Evolutionary conservation across 176 grass and related monocot species (phyloP).

Genomic region (Pontederia paniculata): DNA sequence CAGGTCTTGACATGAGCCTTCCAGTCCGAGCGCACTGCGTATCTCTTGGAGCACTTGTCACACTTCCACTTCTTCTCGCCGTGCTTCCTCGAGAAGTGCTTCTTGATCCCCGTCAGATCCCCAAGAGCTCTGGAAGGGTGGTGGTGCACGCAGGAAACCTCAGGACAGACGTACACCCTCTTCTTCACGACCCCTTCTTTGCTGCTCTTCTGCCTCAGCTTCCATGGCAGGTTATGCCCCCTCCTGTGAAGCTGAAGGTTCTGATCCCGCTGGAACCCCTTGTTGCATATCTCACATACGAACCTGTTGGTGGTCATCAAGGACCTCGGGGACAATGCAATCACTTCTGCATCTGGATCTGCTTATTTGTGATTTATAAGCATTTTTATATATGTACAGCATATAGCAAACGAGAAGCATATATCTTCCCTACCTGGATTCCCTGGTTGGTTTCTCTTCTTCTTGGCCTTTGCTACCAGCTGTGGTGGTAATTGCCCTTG

Average conservation of each 20-base stretch:
- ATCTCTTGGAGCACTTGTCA: slow-evolving; percentile 75
- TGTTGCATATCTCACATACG: slow-evolving; percentile 95
- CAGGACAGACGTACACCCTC: slow-evolving; percentile 88
- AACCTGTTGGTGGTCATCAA: slow-evolving; percentile 89
- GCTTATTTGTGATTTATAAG: not conserved
- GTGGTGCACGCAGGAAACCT: slow-evolving; percentile 74
- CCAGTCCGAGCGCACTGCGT: slow-evolving; percentile 96
- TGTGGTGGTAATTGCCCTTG: not conserved
- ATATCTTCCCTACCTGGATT: slow-evolving; percentile 54
- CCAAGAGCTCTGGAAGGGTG: slow-evolving; percentile 70
- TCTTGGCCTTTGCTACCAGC: slow-evolving; percentile 29
- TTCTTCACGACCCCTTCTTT: slow-evolving; percentile 25
- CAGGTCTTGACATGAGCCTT: slow-evolving; percentile 91
- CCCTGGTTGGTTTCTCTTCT: slow-evolving; percentile 84
- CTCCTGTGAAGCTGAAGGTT: slow-evolving; percentile 96
- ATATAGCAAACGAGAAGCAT: not conserved
- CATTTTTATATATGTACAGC: not conserved
- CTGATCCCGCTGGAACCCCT: slow-evolving; percentile 92
- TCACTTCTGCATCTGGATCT: slow-evolving; percentile 92
- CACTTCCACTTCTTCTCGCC: slow-evolving; percentile 95
- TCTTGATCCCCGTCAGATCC: slow-evolving; percentile 91
- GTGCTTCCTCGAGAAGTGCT: slow-evolving; percentile 91
- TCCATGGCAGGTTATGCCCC: slow-evolving; percentile 96
- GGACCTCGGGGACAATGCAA: slow-evolving; percentile 77
- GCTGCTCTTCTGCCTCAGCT: slow-evolving; percentile 58